Conservation (phyloP, 2,329 filamentous ascomycete species). For the Decorospora gaudefroyi region DNA sequence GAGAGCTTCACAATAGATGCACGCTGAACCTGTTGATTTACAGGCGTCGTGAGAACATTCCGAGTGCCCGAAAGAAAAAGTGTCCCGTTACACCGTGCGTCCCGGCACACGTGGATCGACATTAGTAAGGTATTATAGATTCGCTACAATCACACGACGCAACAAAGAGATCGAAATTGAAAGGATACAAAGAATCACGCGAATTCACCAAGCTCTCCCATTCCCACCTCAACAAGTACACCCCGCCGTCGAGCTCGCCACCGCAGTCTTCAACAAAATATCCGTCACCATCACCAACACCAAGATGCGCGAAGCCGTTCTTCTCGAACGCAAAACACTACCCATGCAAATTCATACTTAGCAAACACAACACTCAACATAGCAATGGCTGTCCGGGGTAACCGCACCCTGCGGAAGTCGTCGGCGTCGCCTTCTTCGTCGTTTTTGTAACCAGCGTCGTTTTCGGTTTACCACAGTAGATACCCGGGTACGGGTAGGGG, state of each 20-base stretch:
- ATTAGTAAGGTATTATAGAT: too few species aligned
- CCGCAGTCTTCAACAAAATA: constrained; percentile 5
- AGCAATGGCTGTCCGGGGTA: not conserved
- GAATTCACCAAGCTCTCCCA: too few species aligned
- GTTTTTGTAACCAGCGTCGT: constrained; percentile 16
- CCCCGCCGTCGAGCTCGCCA: not conserved
- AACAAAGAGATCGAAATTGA: too few species aligned
- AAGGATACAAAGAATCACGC: too few species aligned
- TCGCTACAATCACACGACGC: too few species aligned
- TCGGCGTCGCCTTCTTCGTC: not conserved
- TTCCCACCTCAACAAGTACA: not conserved
- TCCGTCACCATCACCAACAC: constrained; percentile 8
- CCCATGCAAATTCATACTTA: not conserved
- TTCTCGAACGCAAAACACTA: not conserved
- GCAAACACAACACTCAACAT: not conserved
- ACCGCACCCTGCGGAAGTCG: not conserved
- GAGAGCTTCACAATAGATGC: too few species aligned
- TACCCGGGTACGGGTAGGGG: constrained; percentile 38
- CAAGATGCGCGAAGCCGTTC: constrained; percentile 1
- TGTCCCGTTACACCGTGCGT: too few species aligned
- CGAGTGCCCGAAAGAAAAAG: too few species aligned
- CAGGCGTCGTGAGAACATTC: too few species aligned
- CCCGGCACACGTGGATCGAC: too few species aligned
- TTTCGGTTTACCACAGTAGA: constrained; percentile 23
- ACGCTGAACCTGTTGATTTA: too few species aligned